Conservation (phyloP, 2,329 filamentous ascomycete genomes). For the Plenodomus tracheiphilus region DNA sequence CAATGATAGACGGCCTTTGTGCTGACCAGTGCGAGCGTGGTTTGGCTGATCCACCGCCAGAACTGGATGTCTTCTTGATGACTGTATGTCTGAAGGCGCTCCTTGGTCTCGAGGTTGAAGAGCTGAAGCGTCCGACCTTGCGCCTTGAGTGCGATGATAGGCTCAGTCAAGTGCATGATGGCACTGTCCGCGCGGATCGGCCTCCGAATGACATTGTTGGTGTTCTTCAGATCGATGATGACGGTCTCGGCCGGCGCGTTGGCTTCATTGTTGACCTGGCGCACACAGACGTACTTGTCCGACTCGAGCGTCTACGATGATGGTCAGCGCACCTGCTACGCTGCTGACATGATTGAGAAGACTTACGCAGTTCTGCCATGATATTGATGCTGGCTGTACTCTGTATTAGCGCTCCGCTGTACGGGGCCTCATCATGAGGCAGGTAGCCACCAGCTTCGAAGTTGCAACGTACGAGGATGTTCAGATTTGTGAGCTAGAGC, state of each 20-base stretch:
- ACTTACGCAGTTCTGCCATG: slow-evolving; percentile 85
- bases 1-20: slow-evolving; percentile 93
- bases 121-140: slow-evolving; percentile 95
- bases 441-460: slow-evolving; percentile 9
- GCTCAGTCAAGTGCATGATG: slow-evolving; percentile 97
- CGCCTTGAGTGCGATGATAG: slow-evolving; percentile 95
- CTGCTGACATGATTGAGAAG: neutral
- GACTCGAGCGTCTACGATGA: slow-evolving; percentile 85
- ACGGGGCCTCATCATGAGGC: slow-evolving; percentile 13
- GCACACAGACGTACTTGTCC: slow-evolving; percentile 92
- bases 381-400: slow-evolving; percentile 68
- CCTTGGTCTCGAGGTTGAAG: slow-evolving; percentile 90
- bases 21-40: slow-evolving; percentile 84
- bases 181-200: slow-evolving; percentile 99
- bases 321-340: slow-evolving; percentile 20
- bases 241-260: slow-evolving; percentile 88
- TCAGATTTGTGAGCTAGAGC: slow-evolving; percentile 50
- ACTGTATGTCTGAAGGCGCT: slow-evolving; percentile 93
- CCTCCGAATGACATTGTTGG: slow-evolving; percentile 90
- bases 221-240: slow-evolving; percentile 96
- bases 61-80: slow-evolving; percentile 98
- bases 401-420: slow-evolving; percentile 32
- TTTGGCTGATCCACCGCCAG: slow-evolving; percentile 99
- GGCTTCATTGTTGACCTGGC: slow-evolving; percentile 82
- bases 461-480: slow-evolving; percentile 51